Percentiles rank a stretch among this genome's conserved stretches.
Conservation (phyloP, 2,329 filamentous ascomycete species). For the Westerdykella ornata region DNA sequence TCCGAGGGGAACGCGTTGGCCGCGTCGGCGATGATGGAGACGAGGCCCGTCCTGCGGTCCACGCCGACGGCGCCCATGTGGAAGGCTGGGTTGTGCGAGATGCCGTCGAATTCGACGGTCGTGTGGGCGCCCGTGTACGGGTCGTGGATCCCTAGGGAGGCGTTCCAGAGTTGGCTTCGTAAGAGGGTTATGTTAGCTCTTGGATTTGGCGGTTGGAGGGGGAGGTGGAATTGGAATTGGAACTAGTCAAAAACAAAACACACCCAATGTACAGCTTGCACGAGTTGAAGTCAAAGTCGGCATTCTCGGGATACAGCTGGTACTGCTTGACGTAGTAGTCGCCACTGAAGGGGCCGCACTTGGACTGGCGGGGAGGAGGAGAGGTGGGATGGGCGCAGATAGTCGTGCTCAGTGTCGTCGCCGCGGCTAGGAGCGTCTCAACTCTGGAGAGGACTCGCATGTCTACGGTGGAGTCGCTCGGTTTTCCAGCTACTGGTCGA, state of each 20-base stretch:
- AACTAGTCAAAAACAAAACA: not conserved
- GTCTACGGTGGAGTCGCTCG: no score
- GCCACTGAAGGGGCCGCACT: slow-evolving; percentile 9
- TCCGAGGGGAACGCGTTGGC: slow-evolving; percentile 7
- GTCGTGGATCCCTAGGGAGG: slow-evolving; percentile 16
- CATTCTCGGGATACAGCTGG: slow-evolving; percentile 16
- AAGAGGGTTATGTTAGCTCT: not conserved
- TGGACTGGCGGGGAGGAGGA: no score
- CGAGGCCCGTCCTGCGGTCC: slow-evolving; percentile 5
- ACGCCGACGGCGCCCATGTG: slow-evolving; percentile 13
- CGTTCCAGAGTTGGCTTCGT: slow-evolving; percentile 14
- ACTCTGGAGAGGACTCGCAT: no score
- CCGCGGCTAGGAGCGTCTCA: no score
- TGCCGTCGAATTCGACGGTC: slow-evolving; percentile 9
- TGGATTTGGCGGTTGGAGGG: not conserved
- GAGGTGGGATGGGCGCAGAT: no score
- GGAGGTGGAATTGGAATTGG: not conserved
- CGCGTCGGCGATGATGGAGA: slow-evolving; percentile 12
- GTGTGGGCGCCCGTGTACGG: slow-evolving; percentile 10
- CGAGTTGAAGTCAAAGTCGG: slow-evolving; percentile 13
- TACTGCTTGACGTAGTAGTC: slow-evolving; percentile 12
- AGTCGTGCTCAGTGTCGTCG: no score
- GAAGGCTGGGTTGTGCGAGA: slow-evolving; percentile 13
- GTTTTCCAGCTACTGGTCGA: no score
- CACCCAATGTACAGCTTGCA: slow-evolving; percentile 16